These are phyloP conservation scores for Prunus armeniaca DNA, from an alignment of 306 rosid species.

Conservation along the genomic window DNA sequence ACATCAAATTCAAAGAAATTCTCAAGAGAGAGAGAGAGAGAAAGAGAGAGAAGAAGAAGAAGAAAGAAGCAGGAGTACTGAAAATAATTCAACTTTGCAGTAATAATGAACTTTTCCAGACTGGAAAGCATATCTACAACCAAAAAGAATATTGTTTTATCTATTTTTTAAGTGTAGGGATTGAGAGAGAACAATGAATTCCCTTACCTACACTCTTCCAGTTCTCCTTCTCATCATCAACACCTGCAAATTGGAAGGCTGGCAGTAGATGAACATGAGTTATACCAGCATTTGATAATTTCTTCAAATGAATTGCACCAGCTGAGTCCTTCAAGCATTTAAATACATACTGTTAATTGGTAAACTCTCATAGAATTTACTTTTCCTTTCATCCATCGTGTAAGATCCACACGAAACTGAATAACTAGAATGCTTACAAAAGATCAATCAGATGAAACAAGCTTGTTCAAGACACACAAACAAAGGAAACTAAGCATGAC, in stretches of 20 bases:
- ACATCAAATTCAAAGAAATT: neutral
- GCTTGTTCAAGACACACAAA: neutral
- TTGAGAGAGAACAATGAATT: conserved; percentile 3
- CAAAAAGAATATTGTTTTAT: neutral
- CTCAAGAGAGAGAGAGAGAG: no score
- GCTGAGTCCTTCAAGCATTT: conserved; percentile 66
- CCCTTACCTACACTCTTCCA: conserved; percentile 74
- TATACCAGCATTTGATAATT: conserved; percentile 79
- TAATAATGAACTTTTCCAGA: neutral
- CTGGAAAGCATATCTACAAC: neutral
- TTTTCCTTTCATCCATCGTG: conserved; percentile 7
- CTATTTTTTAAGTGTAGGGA: neutral
- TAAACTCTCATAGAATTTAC: conserved; percentile 11
- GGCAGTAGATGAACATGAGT: conserved; percentile 89
- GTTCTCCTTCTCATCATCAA: conserved; percentile 80
- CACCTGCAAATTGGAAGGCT: conserved; percentile 82
- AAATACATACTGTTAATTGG: conserved; percentile 25
- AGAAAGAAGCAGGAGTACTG: neutral
- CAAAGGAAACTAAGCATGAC: neutral
- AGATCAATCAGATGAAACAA: neutral
- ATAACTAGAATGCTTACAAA: neutral
- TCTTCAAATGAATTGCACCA: conserved; percentile 75
- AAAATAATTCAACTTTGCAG: neutral
- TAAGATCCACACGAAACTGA: neutral
- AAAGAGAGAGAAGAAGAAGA: no score